Conservation (phyloP, 1,284 basidiomycete species). For the Omphalotus olearius region DNA sequence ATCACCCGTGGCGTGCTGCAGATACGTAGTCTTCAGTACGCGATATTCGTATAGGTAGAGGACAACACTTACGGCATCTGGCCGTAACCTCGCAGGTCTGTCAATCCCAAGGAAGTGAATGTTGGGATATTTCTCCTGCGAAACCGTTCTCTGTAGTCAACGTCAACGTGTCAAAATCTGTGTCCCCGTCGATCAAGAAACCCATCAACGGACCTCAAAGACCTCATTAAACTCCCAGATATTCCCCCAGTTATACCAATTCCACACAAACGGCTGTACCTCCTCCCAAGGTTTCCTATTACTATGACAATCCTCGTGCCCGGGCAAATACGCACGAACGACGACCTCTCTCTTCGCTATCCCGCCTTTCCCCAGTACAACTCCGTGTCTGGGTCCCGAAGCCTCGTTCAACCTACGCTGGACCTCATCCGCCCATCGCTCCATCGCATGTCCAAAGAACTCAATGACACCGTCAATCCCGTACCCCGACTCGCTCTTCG, state of each 20-base stretch:
- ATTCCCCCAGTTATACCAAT: slow-evolving; percentile 62
- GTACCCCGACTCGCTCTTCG: slow-evolving; percentile 27
- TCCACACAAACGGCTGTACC: slow-evolving; percentile 37
- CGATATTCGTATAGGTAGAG: not conserved
- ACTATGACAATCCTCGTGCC: slow-evolving; percentile 59
- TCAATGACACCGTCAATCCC: slow-evolving; percentile 49
- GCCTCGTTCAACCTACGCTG: slow-evolving; percentile 34
- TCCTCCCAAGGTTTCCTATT: slow-evolving; percentile 37
- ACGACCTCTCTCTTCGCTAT: slow-evolving; percentile 41
- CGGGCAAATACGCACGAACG: slow-evolving; percentile 57
- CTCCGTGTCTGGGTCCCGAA: slow-evolving; percentile 13
- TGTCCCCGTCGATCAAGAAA: not conserved
- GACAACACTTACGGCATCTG: slow-evolving; percentile 52
- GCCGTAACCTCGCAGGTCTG: slow-evolving; percentile 51
- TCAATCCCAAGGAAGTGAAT: slow-evolving; percentile 59
- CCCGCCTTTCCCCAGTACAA: slow-evolving; percentile 13
- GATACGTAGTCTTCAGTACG: not conserved
- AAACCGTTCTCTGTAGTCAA: slow-evolving; percentile 36
- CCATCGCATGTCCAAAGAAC: slow-evolving; percentile 53
- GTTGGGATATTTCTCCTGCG: slow-evolving; percentile 39
- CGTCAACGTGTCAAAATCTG: not conserved
- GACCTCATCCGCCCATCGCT: slow-evolving; percentile 46
- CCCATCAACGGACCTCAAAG: slow-evolving; percentile 43
- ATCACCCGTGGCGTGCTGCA: slow-evolving; percentile 51
- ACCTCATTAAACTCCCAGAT: slow-evolving; percentile 51